Conservation (phyloP, 495 filamentous ascomycete genomes). For the Evansstolkia leycettana region DNA sequence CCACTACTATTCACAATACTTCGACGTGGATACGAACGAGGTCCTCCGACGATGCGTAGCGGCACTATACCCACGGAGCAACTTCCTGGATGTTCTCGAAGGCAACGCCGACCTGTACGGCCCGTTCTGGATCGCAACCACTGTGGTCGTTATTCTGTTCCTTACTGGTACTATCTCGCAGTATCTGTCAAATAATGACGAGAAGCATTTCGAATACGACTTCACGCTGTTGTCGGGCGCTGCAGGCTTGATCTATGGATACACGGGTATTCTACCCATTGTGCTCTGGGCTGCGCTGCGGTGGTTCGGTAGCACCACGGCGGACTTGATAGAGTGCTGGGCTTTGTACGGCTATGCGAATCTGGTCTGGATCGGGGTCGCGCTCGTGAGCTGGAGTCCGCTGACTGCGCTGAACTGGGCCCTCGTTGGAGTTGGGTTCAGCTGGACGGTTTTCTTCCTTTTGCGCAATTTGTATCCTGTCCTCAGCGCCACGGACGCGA, state of each 20-base stretch:
- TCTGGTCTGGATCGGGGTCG: slow-evolving; percentile 92
- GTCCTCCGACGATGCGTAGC: slow-evolving; percentile 75
- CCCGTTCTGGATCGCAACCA: slow-evolving; percentile 97
- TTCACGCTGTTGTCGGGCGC: slow-evolving; percentile 74
- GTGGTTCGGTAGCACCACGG: slow-evolving; percentile 87
- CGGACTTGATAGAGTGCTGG: slow-evolving; percentile 75
- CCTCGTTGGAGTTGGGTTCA: slow-evolving; percentile 86
- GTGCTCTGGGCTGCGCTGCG: slow-evolving; percentile 78
- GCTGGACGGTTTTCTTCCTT: slow-evolving; percentile 72
- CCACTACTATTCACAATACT: slow-evolving; percentile 92
- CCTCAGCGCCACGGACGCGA: slow-evolving; percentile 79
- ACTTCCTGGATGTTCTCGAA: slow-evolving; percentile 92
- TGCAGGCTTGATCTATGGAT: slow-evolving; percentile 86
- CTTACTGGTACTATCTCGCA: slow-evolving; percentile 87
- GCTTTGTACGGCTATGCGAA: slow-evolving; percentile 91
- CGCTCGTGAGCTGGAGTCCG: slow-evolving; percentile 79
- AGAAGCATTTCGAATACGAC: slow-evolving; percentile 68
- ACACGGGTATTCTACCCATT: slow-evolving; percentile 73
- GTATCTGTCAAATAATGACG: slow-evolving; percentile 55
- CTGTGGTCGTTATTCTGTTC: slow-evolving; percentile 91
- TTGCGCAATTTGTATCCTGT: slow-evolving; percentile 90
- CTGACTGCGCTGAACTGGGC: slow-evolving; percentile 80
- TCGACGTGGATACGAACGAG: slow-evolving; percentile 88
- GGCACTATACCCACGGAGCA: slow-evolving; percentile 74
- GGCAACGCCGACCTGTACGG: slow-evolving; percentile 96